These are phyloP conservation scores for Fusarium verticillioides DNA, from an alignment of 2,329 filamentous ascomycete species.

Conservation along the genomic window DNA sequence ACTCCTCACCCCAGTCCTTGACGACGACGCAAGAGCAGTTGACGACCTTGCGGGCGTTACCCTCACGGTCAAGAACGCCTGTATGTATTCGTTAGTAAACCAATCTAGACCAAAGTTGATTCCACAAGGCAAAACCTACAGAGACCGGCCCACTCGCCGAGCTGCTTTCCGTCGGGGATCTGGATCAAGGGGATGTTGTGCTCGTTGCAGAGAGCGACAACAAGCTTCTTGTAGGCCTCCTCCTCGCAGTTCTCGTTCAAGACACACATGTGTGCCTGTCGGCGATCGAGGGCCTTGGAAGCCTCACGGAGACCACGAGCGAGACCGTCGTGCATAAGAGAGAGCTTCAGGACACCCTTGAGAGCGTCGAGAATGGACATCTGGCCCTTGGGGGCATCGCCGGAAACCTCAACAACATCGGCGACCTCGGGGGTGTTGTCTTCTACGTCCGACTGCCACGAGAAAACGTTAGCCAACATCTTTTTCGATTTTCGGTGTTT, in stretches of 20 bases:
- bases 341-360: constrained; percentile 98
- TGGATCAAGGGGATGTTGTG: constrained; percentile 99
- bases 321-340: constrained; percentile 99
- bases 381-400: constrained; percentile 90
- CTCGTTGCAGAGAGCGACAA: constrained; percentile 97
- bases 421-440: constrained; percentile 88
- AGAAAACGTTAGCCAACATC: constrained; percentile 34
- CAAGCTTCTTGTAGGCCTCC: constrained; percentile 99
- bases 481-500: background rate
- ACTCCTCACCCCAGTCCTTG: constrained; percentile 99
- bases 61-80: constrained; percentile 99
- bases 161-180: constrained; percentile 99
- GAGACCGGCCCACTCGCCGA: constrained; percentile 99
- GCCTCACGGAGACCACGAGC: constrained; percentile 98
- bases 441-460: constrained; percentile 97
- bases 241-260: constrained; percentile 99
- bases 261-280: constrained; percentile 99
- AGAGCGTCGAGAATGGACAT: constrained; percentile 99
- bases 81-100: constrained; percentile 46
- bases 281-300: constrained; percentile 97
- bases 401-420: constrained; percentile 95
- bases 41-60: constrained; percentile 99
- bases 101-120: background rate
- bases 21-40: constrained; percentile 99
- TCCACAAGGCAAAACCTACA: constrained; percentile 73